These are phyloP conservation scores for Kluyveromyces wickerhamii DNA, from an alignment of 805 yeast species.

Conservation along the genomic window DNA sequence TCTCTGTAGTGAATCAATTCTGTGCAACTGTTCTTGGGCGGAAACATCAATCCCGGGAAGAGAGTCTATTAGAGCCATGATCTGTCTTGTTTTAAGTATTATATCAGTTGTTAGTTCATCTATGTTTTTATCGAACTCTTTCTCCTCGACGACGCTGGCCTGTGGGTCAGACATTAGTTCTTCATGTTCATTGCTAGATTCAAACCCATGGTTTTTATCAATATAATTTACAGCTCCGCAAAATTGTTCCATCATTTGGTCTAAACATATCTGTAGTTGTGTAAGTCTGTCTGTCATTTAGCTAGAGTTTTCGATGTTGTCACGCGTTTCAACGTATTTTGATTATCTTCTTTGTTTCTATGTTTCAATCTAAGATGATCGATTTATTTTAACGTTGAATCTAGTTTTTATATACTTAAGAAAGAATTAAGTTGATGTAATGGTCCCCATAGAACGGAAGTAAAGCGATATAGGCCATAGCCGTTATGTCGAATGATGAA, in stretches of 20 bases:
- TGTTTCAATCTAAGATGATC: too few relatives aligned
- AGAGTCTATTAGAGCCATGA: constrained; percentile 75
- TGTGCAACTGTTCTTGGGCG: constrained; percentile 59
- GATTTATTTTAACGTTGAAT: too few relatives aligned
- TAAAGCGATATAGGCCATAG: too few relatives aligned
- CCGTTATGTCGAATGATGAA: constrained; percentile 6
- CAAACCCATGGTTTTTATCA: constrained; percentile 64
- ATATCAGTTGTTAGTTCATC: constrained; percentile 80
- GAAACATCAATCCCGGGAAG: constrained; percentile 90
- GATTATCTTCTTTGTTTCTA: too few relatives aligned
- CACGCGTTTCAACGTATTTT: too few relatives aligned
- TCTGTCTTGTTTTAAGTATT: constrained; percentile 78
- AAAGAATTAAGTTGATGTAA: too few relatives aligned
- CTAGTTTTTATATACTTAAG: too few relatives aligned
- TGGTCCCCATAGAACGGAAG: too few relatives aligned
- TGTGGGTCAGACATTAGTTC: constrained; percentile 54
- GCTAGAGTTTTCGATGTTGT: too few relatives aligned
- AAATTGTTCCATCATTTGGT: constrained; percentile 69
- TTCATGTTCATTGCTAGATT: constrained; percentile 39
- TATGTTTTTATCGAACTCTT: constrained; percentile 40
- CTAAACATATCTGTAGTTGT: constrained; percentile 82
- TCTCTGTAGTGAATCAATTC: constrained; percentile 52
- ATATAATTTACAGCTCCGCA: constrained; percentile 72
- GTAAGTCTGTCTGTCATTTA: constrained; percentile 79
- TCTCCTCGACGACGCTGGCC: constrained; percentile 46